Evolutionary conservation across 164 flowering plant species (phyloP), one percentile per base, ranked within the genome.

Genomic region (Liquidambar formosana): DNA sequence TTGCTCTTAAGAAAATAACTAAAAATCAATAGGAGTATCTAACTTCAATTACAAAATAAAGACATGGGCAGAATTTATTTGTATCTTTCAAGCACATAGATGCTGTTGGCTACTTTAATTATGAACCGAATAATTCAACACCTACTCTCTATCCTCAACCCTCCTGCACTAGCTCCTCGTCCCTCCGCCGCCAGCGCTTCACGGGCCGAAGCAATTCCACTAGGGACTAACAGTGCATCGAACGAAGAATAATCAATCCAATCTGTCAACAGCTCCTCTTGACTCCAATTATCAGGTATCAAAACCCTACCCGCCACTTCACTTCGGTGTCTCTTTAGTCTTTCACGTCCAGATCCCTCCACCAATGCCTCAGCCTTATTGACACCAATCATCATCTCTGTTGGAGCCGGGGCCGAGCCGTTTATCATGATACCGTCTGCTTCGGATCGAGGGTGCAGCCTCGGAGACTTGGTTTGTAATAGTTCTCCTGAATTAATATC

Each of bases 261-360:
- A 26, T 87, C 89, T 78, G 72, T 85, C 13, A 89, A 72, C 28
- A 80, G 70, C 71, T 73, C 83, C 74, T 87, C 94, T 26, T 89
- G 84, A 0, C 88, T 87, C 94, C 91, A 89, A 52, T 51, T 74
- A 6, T 89, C 94, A 2, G 91, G 94, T 59, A 89, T 75, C 81
- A 73, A 60, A n/a, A 86, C 82, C 18, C 65, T 70, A 4, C 86
- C 91, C 2, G 82, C 83, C 41, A 86, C 82, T 49, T 86, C 87
- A 13, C 26, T 73, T 27, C 83, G 38, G 56, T 82, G 89, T 69
- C 80, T 85, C 79, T 72, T 83, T 46, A 85, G 71, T 72, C 77
- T 82, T 79, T 86, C 86, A 4, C 85, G 77, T 33, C 84, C 82
- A 12, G 66, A 61, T n/a, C 52, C 45, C 33, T 65, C 67, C 41